A percentile compares a stretch with the other conserved stretches of the same genome.
phyloP scores from a whole-genome alignment of 345 rosid genomes.

The Orychophragmus violaceus region DNA sequence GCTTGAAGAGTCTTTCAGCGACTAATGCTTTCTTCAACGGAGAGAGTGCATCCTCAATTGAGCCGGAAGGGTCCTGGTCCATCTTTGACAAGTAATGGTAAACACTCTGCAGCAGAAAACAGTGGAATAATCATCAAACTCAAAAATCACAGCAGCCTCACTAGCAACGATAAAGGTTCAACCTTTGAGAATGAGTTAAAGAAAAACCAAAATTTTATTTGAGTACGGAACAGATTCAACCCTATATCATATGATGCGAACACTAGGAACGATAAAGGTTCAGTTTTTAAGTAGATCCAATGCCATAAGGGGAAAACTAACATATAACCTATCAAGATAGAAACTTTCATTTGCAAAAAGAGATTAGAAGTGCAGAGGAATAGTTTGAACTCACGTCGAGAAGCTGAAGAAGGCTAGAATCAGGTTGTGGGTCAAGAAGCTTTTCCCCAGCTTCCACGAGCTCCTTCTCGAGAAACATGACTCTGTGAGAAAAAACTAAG shows the following conservation, averaged over 20 bases:
- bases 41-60: constrained; percentile 62
- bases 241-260: too few relatives aligned
- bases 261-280: too few relatives aligned
- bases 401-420: too few relatives aligned
- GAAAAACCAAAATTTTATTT: too few relatives aligned
- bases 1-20: constrained; percentile 51
- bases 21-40: constrained; percentile 68
- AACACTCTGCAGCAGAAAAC: constrained; percentile 44
- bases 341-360: neutral
- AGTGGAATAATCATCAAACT: neutral
- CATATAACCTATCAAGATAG: neutral
- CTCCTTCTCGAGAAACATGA: neutral
- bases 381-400: too few relatives aligned
- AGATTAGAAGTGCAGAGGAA: neutral
- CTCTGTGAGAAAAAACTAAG: too few relatives aligned
- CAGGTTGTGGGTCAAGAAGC: neutral
- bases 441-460: neutral
- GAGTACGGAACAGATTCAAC: too few relatives aligned
- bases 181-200: too few relatives aligned
- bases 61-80: constrained; percentile 67
- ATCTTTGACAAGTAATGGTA: constrained; percentile 57
- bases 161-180: too few relatives aligned
- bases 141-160: too few relatives aligned
- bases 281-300: neutral
- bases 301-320: too few relatives aligned